Evolutionary conservation across 495 filamentous ascomycete species (phyloP).

Genomic region (Daldinia childiae): DNA sequence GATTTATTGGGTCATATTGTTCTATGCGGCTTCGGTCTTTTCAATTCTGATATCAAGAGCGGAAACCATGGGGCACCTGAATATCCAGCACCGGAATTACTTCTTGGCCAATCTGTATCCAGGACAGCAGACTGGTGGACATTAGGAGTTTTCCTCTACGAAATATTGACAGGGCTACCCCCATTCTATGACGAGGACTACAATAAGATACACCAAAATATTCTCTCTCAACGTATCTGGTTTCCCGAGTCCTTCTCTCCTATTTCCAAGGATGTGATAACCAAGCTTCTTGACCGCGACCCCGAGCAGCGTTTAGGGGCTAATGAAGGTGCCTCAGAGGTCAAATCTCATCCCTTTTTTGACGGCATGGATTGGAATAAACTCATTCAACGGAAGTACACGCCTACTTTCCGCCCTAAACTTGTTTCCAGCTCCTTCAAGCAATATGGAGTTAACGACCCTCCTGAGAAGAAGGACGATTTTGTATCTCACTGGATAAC

Average conservation of each 20-base stretch:
- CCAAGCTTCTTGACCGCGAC: not conserved
- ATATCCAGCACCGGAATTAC: not conserved
- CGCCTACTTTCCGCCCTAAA: not conserved
- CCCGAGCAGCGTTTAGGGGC: not conserved
- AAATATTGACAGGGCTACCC: not conserved
- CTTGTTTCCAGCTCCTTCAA: not conserved
- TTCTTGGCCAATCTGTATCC: not conserved
- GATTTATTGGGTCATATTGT: not conserved
- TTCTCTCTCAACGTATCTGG: not conserved
- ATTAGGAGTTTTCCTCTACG: not conserved
- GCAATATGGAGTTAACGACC: not conserved
- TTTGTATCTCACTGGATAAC: not conserved
- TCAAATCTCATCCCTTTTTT: not conserved
- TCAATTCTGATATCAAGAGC: not conserved
- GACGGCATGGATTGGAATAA: not conserved
- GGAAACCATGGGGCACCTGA: not conserved
- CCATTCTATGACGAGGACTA: not conserved
- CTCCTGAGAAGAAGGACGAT: not conserved
- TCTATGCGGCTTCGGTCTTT: not conserved
- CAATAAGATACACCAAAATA: not conserved
- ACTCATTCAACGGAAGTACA: not conserved
- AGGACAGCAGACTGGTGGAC: not conserved
- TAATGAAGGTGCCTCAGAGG: not conserved
- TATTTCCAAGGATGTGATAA: not conserved
- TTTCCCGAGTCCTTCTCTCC: not conserved